Evolutionary conservation across 164 flowering plant genomes (phyloP).

Genomic region (Liriodendron chinense): DNA sequence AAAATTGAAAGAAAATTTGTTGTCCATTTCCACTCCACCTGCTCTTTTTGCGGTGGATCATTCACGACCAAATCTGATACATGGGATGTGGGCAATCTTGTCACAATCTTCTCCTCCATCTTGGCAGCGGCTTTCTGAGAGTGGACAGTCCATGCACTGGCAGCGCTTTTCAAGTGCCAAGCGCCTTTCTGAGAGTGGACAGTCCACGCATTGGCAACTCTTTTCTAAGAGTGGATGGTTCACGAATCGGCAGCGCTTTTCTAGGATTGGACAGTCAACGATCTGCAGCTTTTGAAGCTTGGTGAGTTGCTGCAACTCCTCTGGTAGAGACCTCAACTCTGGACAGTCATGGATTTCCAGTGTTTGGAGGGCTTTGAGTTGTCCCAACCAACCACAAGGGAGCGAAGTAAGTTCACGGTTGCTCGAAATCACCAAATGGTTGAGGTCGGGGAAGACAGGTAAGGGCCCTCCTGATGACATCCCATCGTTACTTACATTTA

Average conservation of each 20-base stretch:
- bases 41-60: too few relatives aligned
- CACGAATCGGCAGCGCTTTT: not conserved
- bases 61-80: too few relatives aligned
- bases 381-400: not conserved
- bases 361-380: not conserved
- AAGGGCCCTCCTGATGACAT: not conserved
- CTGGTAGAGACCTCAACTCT: not conserved
- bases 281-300: not conserved
- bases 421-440: not conserved
- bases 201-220: too few relatives aligned
- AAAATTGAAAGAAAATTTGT: too few relatives aligned
- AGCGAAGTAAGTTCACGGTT: not conserved
- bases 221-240: not conserved
- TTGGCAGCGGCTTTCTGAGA: not conserved
- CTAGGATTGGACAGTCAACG: too few relatives aligned
- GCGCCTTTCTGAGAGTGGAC: not conserved
- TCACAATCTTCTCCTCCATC: not conserved
- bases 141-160: not conserved
- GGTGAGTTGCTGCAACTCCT: not conserved
- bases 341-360: not conserved
- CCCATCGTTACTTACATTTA: not conserved
- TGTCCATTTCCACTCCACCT: too few relatives aligned
- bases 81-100: not conserved
- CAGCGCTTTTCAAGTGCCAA: too few relatives aligned
- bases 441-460: not conserved